phyloP scores from a whole-genome alignment of 805 yeast genomes.

The Candida montana region DNA sequence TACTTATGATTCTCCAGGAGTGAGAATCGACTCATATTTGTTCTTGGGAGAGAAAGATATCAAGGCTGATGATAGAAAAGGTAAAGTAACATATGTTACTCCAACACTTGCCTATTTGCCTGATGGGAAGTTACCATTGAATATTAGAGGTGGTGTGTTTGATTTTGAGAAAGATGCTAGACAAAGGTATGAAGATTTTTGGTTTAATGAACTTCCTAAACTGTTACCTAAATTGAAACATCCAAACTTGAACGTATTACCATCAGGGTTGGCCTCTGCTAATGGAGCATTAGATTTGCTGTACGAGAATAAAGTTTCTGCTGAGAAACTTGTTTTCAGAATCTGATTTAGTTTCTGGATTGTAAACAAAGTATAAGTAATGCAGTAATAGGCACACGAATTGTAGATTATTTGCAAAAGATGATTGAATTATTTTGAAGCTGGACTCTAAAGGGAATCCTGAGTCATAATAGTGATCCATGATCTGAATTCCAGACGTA shows the following conservation, averaged over 20 bases:
- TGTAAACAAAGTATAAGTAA: too few species aligned
- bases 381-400: too few species aligned
- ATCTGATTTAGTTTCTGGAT: too few species aligned
- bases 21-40: constrained; percentile 32
- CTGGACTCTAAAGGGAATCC: too few species aligned
- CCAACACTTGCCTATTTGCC: constrained; percentile 35
- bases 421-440: too few species aligned
- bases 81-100: constrained; percentile 29
- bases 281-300: constrained; percentile 35
- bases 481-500: too few species aligned
- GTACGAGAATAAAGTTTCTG: constrained; percentile 35
- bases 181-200: constrained; percentile 23
- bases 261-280: constrained; percentile 28
- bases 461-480: too few species aligned
- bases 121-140: constrained; percentile 28
- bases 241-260: constrained; percentile 29
- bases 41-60: constrained; percentile 24
- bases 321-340: constrained; percentile 40
- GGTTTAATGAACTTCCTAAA: constrained; percentile 25
- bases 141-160: constrained; percentile 27
- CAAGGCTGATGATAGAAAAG: constrained; percentile 27
- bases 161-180: constrained; percentile 25
- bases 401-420: too few species aligned
- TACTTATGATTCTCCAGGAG: constrained; percentile 28
- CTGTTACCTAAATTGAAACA: constrained; percentile 25